These are phyloP conservation scores for Trypanosoma congolense DNA, from an alignment of 208 protist species.

Conservation along the genomic window DNA sequence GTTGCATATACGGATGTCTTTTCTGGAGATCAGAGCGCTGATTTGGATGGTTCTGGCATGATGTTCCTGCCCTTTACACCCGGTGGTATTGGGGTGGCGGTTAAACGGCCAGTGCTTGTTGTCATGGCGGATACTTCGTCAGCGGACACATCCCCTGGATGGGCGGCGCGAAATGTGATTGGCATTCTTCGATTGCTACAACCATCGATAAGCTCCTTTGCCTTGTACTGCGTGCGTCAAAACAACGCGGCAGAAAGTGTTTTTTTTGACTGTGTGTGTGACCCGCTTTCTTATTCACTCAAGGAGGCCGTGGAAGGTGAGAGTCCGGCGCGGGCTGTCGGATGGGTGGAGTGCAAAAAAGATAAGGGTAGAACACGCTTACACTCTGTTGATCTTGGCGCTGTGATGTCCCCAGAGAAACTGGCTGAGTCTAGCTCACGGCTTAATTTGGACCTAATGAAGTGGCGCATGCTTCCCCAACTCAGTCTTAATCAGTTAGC, in stretches of 20 bases:
- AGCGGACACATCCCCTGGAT: constrained; percentile 24
- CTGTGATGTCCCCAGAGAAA: constrained; percentile 83
- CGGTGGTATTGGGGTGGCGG: not conserved
- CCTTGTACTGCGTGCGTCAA: constrained; percentile 42
- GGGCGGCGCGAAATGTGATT: constrained; percentile 55
- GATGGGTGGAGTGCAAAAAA: constrained; percentile 41
- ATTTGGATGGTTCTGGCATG: constrained; percentile 10
- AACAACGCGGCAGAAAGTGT: constrained; percentile 30
- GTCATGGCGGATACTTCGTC: constrained; percentile 42
- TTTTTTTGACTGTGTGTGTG: constrained; percentile 35
- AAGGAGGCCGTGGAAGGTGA: constrained; percentile 1
- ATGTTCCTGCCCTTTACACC: constrained; percentile 26
- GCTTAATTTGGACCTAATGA: constrained; percentile 97
- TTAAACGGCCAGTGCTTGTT: constrained; percentile 13
- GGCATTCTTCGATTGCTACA: constrained; percentile 41
- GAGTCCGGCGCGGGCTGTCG: constrained; percentile 11
- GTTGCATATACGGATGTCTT: not conserved
- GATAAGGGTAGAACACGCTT: constrained; percentile 9
- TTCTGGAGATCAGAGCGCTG: not conserved
- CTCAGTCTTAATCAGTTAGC: constrained; percentile 87
- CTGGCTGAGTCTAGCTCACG: constrained; percentile 60
- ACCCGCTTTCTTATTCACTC: constrained; percentile 19
- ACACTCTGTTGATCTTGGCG: constrained; percentile 49
- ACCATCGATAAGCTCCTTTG: constrained; percentile 30
- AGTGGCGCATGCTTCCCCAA: constrained; percentile 94